phyloP scores from a whole-genome alignment of 306 rosid species.

The Fragaria iinumae region DNA sequence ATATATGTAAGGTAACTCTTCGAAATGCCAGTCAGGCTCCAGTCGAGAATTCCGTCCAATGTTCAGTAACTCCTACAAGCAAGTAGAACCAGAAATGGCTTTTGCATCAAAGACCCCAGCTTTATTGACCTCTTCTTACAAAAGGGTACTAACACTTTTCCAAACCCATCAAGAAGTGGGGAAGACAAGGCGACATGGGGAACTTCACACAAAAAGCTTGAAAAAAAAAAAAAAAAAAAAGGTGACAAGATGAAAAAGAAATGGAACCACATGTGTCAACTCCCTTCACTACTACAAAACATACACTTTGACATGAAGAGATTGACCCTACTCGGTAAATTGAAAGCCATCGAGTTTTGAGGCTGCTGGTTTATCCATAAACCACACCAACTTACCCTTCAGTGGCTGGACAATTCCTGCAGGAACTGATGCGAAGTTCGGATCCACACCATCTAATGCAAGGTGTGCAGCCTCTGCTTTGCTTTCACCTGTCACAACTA shows the following conservation, averaged over 20 bases:
- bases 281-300: slow-evolving; percentile 64
- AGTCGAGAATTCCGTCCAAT: not conserved
- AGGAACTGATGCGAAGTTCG: slow-evolving; percentile 54
- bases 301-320: slow-evolving; percentile 34
- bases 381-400: slow-evolving; percentile 83
- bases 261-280: slow-evolving; percentile 37
- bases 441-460: slow-evolving; percentile 56
- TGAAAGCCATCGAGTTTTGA: slow-evolving; percentile 63
- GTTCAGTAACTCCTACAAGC: not conserved
- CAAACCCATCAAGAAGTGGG: slow-evolving; percentile 40
- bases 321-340: slow-evolving; percentile 48
- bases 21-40: not conserved
- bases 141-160: slow-evolving; percentile 49
- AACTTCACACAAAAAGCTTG: slow-evolving; percentile 28
- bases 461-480: slow-evolving; percentile 75
- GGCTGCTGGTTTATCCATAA: slow-evolving; percentile 86
- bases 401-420: slow-evolving; percentile 76
- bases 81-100: slow-evolving; percentile 20
- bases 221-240: not conserved
- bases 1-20: not conserved
- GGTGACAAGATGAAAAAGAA: slow-evolving; percentile 23
- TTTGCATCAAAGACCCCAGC: slow-evolving; percentile 43
- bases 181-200: slow-evolving; percentile 43
- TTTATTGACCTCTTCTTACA: slow-evolving; percentile 52
- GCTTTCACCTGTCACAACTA: slow-evolving; percentile 66